phyloP scores from a whole-genome alignment of 2,329 filamentous ascomycete species.

The Drechslerella coelobrocha region DNA sequence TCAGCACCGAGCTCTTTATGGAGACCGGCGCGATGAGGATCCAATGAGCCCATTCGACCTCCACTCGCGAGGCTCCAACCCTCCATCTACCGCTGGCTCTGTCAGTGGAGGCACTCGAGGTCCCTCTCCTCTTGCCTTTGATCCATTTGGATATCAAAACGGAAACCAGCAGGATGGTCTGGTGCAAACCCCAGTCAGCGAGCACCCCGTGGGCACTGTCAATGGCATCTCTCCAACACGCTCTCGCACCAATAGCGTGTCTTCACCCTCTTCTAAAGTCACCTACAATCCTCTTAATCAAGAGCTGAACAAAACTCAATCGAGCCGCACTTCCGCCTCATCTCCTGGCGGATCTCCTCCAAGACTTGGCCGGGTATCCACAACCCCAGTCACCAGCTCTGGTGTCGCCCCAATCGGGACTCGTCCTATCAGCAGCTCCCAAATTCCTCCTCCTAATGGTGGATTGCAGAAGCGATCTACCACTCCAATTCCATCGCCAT shows the following conservation, averaged over 20 bases:
- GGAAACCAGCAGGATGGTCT: constrained; percentile 49
- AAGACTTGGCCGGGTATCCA: constrained; percentile 68
- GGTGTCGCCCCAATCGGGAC: constrained; percentile 93
- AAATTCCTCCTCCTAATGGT: constrained; percentile 67
- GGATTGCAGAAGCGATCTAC: constrained; percentile 77
- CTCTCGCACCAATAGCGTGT: constrained; percentile 80
- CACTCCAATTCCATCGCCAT: constrained; percentile 87
- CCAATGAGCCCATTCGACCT: constrained; percentile 37
- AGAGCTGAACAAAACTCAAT: constrained; percentile 62
- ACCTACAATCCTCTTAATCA: constrained; percentile 35
- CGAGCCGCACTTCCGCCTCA: constrained; percentile 80
- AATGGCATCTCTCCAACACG: constrained; percentile 60
- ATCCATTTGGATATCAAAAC: constrained; percentile 54
- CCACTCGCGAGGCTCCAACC: constrained; percentile 46
- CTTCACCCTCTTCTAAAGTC: constrained; percentile 77
- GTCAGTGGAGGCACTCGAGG: constrained; percentile 55
- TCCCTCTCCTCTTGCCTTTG: constrained; percentile 55
- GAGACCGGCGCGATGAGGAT: constrained; percentile 60
- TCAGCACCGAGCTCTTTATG: constrained; percentile 92
- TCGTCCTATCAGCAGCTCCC: constrained; percentile 67
- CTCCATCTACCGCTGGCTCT: constrained; percentile 56
- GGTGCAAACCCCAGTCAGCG: constrained; percentile 56
- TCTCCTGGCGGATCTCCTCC: constrained; percentile 85
- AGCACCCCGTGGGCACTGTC: constrained; percentile 50
- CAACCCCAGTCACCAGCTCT: constrained; percentile 65